phyloP scores from a whole-genome alignment of 306 rosid species.

The Pyrus communis region DNA sequence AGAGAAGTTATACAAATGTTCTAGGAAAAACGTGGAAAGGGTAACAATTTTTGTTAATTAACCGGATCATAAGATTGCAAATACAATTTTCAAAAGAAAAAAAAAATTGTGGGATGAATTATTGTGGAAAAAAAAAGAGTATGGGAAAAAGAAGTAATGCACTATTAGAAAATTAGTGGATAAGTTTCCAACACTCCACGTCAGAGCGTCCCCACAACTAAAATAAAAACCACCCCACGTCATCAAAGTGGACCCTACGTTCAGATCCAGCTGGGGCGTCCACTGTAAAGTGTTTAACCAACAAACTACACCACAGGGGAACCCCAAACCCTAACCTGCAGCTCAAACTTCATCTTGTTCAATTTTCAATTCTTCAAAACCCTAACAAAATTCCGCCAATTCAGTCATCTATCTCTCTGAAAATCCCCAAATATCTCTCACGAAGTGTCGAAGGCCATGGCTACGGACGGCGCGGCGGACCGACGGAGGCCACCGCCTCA shows the following conservation, averaged over 20 bases:
- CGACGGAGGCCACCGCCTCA: slow-evolving; percentile 36
- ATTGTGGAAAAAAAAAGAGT: too few species aligned
- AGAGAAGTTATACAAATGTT: too few species aligned
- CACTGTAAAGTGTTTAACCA: not conserved
- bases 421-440: not conserved
- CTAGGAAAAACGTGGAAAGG: too few species aligned
- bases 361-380: not conserved
- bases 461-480: slow-evolving; percentile 44
- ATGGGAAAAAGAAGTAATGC: not conserved
- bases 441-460: slow-evolving; percentile 16
- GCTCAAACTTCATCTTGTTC: slow-evolving; percentile 1
- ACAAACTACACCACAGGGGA: not conserved
- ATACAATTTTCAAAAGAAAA: not conserved
- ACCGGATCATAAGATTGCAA: too few species aligned
- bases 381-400: not conserved
- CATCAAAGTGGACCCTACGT: not conserved
- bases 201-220: not conserved
- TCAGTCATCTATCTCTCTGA: too few species aligned
- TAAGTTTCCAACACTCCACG: not conserved
- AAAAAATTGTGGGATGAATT: not conserved
- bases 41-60: too few species aligned
- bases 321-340: slow-evolving; percentile 9
- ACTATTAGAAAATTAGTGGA: not conserved
- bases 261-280: not conserved
- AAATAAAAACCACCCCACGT: not conserved